A percentile compares a stretch with the other conserved stretches of the same genome.
phyloP scores from a whole-genome alignment of 2,329 filamentous ascomycete species.

The Ophiosphaerella korrae region DNA sequence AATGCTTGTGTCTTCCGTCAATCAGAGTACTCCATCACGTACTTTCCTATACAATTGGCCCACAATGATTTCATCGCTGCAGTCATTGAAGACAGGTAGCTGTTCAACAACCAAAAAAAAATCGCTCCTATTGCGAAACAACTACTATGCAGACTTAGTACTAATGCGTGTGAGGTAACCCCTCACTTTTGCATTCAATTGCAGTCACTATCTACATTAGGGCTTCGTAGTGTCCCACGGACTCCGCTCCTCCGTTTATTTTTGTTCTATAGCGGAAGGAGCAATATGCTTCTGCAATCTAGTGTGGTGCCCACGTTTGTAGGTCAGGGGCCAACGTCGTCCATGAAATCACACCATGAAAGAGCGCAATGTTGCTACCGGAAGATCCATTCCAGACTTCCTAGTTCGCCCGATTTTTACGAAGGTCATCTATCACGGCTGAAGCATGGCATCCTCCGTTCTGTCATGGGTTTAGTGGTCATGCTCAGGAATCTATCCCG shows the following conservation, averaged over 20 bases:
- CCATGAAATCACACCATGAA: neutral
- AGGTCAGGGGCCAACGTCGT: neutral
- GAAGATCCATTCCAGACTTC: constrained; percentile 1
- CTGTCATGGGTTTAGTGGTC: constrained; percentile 6
- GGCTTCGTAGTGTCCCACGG: too few relatives aligned
- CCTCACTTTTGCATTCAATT: too few relatives aligned
- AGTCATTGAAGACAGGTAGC: neutral
- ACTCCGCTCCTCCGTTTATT: too few relatives aligned
- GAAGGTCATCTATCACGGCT: constrained; percentile 1
- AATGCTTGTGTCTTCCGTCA: neutral
- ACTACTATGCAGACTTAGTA: too few relatives aligned
- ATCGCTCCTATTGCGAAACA: too few relatives aligned
- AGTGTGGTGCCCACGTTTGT: neutral
- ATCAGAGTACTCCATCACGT: neutral
- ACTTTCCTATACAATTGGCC: neutral
- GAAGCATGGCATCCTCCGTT: constrained; percentile 1
- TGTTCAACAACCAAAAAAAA: neutral
- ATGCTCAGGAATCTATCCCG: constrained; percentile 14
- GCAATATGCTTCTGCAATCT: neutral
- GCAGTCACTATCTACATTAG: too few relatives aligned
- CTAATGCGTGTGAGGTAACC: too few relatives aligned
- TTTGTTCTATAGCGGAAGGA: neutral
- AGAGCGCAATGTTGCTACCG: constrained; percentile 1
- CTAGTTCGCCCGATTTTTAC: neutral
- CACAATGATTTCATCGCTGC: neutral